Evolutionary conservation across 2,329 filamentous ascomycete genomes (phyloP), one percentile per base, ranked within the genome.

Genomic region (Phoma sp.): DNA sequence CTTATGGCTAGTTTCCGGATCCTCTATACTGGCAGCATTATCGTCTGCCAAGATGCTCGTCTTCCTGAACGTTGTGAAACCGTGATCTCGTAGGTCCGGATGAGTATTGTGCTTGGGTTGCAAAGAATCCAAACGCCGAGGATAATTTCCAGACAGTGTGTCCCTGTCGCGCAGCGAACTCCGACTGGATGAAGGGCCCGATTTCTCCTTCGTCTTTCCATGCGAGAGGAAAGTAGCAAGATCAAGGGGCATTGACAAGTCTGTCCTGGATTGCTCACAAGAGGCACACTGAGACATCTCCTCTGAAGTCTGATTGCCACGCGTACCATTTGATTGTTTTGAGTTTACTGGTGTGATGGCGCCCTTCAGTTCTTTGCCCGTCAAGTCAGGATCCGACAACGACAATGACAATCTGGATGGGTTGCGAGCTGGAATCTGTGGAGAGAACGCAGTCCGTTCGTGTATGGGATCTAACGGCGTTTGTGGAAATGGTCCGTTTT

Each of bases 331-430:
- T 9, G 48, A 49, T 4, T 49, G 32, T 31, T 29, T 48, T 36
- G 43, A 44, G 37, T 31, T 37, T 6, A 41, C n/a, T 9, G 48
- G 45, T 17, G 43, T 33, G 4, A 44, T 12, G 12, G 17, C 25
- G 17, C 25, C 21, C 36, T 24, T 48, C 10, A 43, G 51, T 8
- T 6, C 21, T 13, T 45, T 38, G 39, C 39, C 46, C 10, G 50
- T 32, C 6, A 27, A 27, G n/a, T 24, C 27, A 31, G 50, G 7
- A 22, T 39, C 25, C 27, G 50, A 32, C 44, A 32, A 33, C 2
- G 63, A 66, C n/a, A 64, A 43, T 15, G 67, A 61, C 8, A 60
- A 53, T 32, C 43, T 59, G 2, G 63, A 68, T 25, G 68, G 66
- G 15, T 51, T 58, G n/a, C 58, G 51, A 39, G 65, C 61, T 41